Percentiles rank a stretch among this genome's conserved stretches.
Conservation (phyloP, 2,329 filamentous ascomycete species). For the Trichoderma lentiforme region DNA sequence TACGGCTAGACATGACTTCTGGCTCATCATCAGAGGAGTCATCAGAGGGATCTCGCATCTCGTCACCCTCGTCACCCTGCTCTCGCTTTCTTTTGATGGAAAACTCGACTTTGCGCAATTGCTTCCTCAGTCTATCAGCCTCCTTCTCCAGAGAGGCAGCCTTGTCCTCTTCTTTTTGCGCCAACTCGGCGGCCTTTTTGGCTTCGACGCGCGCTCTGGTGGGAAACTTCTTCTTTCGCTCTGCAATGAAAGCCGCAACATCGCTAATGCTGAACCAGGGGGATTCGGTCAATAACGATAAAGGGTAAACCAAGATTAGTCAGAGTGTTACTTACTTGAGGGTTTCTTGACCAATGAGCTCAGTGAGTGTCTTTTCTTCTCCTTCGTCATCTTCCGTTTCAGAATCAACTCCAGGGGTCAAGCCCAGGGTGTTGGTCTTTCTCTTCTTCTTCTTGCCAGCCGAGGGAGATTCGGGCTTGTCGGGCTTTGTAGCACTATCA, state of each 20-base stretch:
- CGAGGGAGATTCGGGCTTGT: constrained; percentile 41
- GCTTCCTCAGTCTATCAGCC: constrained; percentile 60
- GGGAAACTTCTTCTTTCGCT: constrained; percentile 76
- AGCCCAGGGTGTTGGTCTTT: constrained; percentile 67
- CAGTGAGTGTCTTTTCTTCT: constrained; percentile 65
- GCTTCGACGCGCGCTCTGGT: constrained; percentile 68
- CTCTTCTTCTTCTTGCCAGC: constrained; percentile 67
- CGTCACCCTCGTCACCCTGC: constrained; percentile 64
- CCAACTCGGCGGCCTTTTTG: constrained; percentile 52
- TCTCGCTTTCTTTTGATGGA: constrained; percentile 67
- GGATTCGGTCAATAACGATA: not conserved
- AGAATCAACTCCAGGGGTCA: constrained; percentile 64
- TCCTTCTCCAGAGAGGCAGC: constrained; percentile 57
- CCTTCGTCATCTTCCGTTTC: constrained; percentile 63
- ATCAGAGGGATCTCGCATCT: constrained; percentile 55
- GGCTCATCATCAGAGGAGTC: constrained; percentile 58
- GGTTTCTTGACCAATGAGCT: constrained; percentile 53
- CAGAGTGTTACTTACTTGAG: constrained; percentile 46
- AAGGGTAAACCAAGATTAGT: not conserved
- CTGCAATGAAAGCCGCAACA: constrained; percentile 74
- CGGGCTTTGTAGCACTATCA: constrained; percentile 15
- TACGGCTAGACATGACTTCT: constrained; percentile 54
- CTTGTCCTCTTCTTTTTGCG: constrained; percentile 55
- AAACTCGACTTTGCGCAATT: constrained; percentile 68
- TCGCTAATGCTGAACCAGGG: constrained; percentile 56